Evolutionary conservation across 768 basidiomycete species (phyloP).

Genomic region (Amanita exitialis): DNA sequence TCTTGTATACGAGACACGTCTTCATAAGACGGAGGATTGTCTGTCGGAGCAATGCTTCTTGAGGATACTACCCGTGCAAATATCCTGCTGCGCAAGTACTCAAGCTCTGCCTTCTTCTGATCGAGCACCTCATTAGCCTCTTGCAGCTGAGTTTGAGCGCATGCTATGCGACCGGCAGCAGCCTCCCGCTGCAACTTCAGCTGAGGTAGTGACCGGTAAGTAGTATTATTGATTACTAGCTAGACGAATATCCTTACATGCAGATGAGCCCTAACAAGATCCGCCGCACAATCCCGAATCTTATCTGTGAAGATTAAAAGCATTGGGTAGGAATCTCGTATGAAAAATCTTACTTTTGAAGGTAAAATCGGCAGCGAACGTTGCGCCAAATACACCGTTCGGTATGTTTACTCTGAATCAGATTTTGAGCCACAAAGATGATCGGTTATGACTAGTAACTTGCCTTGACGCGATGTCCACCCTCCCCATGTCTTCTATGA

Average conservation of each 20-base stretch:
- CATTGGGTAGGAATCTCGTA: conserved; percentile 4
- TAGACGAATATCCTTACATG: conserved; percentile 16
- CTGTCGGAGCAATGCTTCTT: conserved; percentile 12
- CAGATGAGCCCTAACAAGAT: conserved; percentile 25
- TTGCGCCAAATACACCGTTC: conserved; percentile 21
- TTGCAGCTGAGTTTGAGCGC: conserved; percentile 14
- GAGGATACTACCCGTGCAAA: conserved; percentile 22
- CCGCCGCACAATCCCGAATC: conserved; percentile 24
- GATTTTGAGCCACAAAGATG: not conserved
- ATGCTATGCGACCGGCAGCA: conserved; percentile 19
- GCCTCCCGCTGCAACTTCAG: conserved; percentile 21
- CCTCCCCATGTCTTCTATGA: conserved; percentile 26
- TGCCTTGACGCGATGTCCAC: conserved; percentile 31
- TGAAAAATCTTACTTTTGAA: conserved; percentile 26
- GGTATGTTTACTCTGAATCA: conserved; percentile 21
- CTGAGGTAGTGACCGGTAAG: conserved; percentile 11
- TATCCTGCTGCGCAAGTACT: conserved; percentile 20
- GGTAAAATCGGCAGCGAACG: conserved; percentile 30
- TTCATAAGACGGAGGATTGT: conserved; percentile 8
- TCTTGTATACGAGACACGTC: not conserved
- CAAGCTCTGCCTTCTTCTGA: conserved; percentile 16
- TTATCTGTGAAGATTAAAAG: conserved; percentile 19
- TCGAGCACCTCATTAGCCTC: conserved; percentile 16
- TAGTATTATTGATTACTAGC: not conserved
- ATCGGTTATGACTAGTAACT: not conserved